phyloP scores from a whole-genome alignment of 495 filamentous ascomycete species.

The Viridothelium virens region DNA sequence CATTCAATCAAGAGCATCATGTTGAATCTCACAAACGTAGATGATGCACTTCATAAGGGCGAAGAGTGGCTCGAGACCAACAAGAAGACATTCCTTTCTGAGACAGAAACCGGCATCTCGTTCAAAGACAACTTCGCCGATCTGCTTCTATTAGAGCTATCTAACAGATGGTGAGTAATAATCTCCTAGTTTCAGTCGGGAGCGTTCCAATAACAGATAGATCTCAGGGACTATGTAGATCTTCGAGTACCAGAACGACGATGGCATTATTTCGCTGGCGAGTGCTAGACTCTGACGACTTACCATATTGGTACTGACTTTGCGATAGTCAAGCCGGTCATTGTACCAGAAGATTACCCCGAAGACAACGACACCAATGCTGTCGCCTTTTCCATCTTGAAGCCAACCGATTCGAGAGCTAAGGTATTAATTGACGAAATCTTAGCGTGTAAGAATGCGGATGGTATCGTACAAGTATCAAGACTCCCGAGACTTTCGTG shows the following conservation, averaged over 20 bases:
- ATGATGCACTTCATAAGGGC: constrained; percentile 10
- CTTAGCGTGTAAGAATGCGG: constrained; percentile 10
- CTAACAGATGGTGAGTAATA: constrained; percentile 8
- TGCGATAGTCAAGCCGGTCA: constrained; percentile 10
- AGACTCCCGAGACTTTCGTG: neutral
- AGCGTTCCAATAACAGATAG: constrained; percentile 7
- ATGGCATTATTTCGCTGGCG: constrained; percentile 8
- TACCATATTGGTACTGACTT: constrained; percentile 9
- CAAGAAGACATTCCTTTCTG: constrained; percentile 9
- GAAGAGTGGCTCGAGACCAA: constrained; percentile 10
- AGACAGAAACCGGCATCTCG: constrained; percentile 10
- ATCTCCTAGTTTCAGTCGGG: constrained; percentile 6
- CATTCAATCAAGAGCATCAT: constrained; percentile 9
- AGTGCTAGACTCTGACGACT: constrained; percentile 8
- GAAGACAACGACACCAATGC: constrained; percentile 10
- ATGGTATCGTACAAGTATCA: constrained; percentile 10
- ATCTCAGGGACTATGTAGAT: constrained; percentile 10
- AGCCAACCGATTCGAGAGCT: constrained; percentile 10
- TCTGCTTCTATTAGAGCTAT: constrained; percentile 8
- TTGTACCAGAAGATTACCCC: constrained; percentile 10
- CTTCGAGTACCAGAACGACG: constrained; percentile 10
- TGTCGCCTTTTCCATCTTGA: constrained; percentile 9
- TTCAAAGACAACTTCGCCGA: constrained; percentile 10
- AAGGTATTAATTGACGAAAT: constrained; percentile 10
- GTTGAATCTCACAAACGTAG: constrained; percentile 8